These are phyloP conservation scores for Ciborinia camelliae DNA, from an alignment of 2,329 filamentous ascomycete species.

Conservation along the genomic window DNA sequence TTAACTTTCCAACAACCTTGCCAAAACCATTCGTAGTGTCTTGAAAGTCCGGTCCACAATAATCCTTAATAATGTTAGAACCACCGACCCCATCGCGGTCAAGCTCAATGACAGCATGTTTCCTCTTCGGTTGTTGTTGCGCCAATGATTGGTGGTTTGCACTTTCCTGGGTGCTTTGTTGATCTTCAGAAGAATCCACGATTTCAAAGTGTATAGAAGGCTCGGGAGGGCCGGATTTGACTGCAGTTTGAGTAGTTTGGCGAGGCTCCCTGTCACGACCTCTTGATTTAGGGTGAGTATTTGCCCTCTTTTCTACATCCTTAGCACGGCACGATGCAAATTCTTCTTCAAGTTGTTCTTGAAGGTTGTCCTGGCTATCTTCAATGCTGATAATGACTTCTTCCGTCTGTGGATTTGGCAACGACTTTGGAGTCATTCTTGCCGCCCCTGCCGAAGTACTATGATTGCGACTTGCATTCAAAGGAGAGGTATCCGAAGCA, in stretches of 20 bases:
- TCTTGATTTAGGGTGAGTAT: not conserved
- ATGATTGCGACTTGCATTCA: not conserved
- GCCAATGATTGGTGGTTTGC: not conserved
- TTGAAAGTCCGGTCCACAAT: not conserved
- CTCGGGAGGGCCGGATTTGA: not conserved
- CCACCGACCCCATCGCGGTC: not conserved
- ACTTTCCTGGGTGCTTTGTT: slow-evolving; percentile 4
- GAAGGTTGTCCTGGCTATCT: slow-evolving; percentile 10
- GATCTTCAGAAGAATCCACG: not conserved
- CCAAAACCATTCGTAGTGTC: not conserved
- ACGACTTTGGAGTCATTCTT: not conserved
- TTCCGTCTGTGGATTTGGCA: not conserved
- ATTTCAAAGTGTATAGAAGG: not conserved
- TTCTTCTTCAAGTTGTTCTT: not conserved
- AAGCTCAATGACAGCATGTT: not conserved
- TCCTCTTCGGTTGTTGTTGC: not conserved
- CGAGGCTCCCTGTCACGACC: not conserved
- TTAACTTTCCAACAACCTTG: not conserved
- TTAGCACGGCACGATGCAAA: not conserved
- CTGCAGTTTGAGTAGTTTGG: not conserved
- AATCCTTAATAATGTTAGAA: not conserved
- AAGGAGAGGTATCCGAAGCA: no score
- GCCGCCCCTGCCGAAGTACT: not conserved
- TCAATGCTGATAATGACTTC: slow-evolving; percentile 14
- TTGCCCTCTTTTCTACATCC: not conserved